Evolutionary conservation across 768 basidiomycete genomes (phyloP).

Genomic region (Mycena crocata): DNA sequence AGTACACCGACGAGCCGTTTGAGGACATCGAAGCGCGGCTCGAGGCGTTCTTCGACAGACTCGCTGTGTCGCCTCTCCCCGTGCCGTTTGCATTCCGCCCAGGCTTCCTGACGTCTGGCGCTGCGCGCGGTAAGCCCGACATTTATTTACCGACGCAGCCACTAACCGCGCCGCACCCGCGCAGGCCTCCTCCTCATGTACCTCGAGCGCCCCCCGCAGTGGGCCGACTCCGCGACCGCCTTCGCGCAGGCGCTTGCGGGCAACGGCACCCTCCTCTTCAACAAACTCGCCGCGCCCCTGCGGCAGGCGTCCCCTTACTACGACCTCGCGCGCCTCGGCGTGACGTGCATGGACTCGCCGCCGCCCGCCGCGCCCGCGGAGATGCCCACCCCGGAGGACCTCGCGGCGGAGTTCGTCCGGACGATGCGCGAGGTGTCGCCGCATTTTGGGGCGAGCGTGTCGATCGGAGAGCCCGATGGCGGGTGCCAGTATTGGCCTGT

Average conservation of each 20-base stretch:
- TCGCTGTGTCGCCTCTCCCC: conserved; percentile 32
- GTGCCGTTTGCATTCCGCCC: conserved; percentile 31
- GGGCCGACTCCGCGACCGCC: conserved; percentile 30
- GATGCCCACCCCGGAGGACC: conserved; percentile 23
- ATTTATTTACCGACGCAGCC: background rate
- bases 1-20: conserved; percentile 25
- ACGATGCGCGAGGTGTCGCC: conserved; percentile 33
- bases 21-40: conserved; percentile 29
- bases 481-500: conserved; percentile 41
- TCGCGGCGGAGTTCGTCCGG: conserved; percentile 24
- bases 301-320: background rate
- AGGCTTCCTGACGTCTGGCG: conserved; percentile 38
- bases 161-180: background rate
- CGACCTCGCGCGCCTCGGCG: conserved; percentile 35
- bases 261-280: conserved; percentile 37
- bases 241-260: conserved; percentile 34
- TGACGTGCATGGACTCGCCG: conserved; percentile 39
- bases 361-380: conserved; percentile 20
- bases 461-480: conserved; percentile 36
- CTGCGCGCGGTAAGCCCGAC: conserved; percentile 29
- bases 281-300: conserved; percentile 18
- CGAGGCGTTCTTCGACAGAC: conserved; percentile 37
- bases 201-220: conserved; percentile 33
- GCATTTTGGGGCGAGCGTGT: conserved; percentile 38
- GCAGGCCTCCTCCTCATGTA: conserved; percentile 29